Evolutionary conservation across 2,329 filamentous ascomycete species (phyloP).

Genomic region (Exophiala alcalophila): DNA sequence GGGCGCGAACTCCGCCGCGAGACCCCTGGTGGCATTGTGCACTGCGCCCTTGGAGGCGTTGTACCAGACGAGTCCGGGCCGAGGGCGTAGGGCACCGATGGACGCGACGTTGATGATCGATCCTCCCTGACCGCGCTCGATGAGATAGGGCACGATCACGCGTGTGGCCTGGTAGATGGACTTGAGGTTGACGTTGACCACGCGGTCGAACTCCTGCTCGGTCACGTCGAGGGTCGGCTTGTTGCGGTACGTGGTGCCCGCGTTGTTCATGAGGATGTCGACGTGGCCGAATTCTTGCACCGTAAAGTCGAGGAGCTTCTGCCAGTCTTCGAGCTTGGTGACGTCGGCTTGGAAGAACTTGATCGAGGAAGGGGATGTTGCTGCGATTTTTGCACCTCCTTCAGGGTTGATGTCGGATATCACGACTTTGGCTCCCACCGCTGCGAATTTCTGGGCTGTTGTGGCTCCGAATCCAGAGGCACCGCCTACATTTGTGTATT

Average conservation of each 20-base stretch:
- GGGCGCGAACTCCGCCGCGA: slow-evolving; percentile 70
- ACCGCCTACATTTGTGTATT: too few relatives aligned
- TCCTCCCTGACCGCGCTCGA: slow-evolving; percentile 40
- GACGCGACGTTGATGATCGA: slow-evolving; percentile 31
- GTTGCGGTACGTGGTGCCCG: slow-evolving; percentile 41
- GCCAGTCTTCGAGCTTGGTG: slow-evolving; percentile 10
- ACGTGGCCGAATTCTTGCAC: slow-evolving; percentile 6
- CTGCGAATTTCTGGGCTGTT: slow-evolving; percentile 61
- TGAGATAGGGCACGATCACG: slow-evolving; percentile 36
- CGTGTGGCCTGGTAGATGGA: slow-evolving; percentile 38
- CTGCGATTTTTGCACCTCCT: slow-evolving; percentile 65
- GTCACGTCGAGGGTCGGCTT: slow-evolving; percentile 39
- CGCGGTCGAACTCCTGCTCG: slow-evolving; percentile 42
- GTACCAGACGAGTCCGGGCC: slow-evolving; percentile 16
- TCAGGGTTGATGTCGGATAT: slow-evolving; percentile 79
- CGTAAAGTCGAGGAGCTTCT: background rate
- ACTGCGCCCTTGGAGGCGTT: slow-evolving; percentile 67
- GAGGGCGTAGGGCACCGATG: slow-evolving; percentile 11
- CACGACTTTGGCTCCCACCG: slow-evolving; percentile 79
- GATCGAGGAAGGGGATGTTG: background rate
- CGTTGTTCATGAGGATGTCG: slow-evolving; percentile 19
- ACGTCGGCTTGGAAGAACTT: slow-evolving; percentile 11
- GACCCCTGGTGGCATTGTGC: slow-evolving; percentile 60
- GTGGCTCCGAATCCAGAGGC: slow-evolving; percentile 42
- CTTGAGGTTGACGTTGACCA: slow-evolving; percentile 44